These are phyloP conservation scores for Trametopsis cervina DNA, from an alignment of 768 basidiomycete species.

Conservation along the genomic window DNA sequence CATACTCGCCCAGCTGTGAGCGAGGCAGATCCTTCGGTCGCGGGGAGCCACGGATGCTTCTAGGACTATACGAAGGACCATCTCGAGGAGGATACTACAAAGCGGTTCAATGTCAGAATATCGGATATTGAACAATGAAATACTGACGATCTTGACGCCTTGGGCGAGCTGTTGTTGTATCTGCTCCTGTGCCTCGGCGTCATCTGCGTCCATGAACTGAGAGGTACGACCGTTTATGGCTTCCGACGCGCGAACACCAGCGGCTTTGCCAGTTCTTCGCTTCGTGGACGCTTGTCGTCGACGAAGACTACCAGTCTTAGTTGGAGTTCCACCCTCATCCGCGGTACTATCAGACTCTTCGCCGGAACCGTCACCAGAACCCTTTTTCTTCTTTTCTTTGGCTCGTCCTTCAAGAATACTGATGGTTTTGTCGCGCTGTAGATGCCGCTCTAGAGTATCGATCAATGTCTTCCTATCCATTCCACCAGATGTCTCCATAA, in stretches of 20 bases:
- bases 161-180: slow-evolving; percentile 80
- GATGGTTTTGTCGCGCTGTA: slow-evolving; percentile 80
- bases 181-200: slow-evolving; percentile 75
- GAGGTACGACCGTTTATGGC: slow-evolving; percentile 49
- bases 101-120: slow-evolving; percentile 6
- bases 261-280: slow-evolving; percentile 26
- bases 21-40: slow-evolving; percentile 38
- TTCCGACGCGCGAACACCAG: slow-evolving; percentile 31
- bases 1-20: slow-evolving; percentile 27
- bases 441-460: slow-evolving; percentile 70
- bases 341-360: slow-evolving; percentile 32
- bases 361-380: slow-evolving; percentile 24
- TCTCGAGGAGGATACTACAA: slow-evolving; percentile 53
- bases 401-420: slow-evolving; percentile 75
- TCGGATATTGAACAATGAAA: neutral
- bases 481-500: slow-evolving; percentile 53
- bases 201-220: slow-evolving; percentile 89
- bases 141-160: slow-evolving; percentile 62
- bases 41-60: slow-evolving; percentile 66
- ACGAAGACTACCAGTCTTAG: slow-evolving; percentile 40
- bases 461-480: slow-evolving; percentile 83
- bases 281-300: slow-evolving; percentile 29
- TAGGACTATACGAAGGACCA: slow-evolving; percentile 53
- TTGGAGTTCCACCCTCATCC: slow-evolving; percentile 53
- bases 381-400: slow-evolving; percentile 20